These are phyloP conservation scores for Polyrhizophydium stewartii DNA, from an alignment of 371 early-diverging fungal species.

Conservation along the genomic window DNA sequence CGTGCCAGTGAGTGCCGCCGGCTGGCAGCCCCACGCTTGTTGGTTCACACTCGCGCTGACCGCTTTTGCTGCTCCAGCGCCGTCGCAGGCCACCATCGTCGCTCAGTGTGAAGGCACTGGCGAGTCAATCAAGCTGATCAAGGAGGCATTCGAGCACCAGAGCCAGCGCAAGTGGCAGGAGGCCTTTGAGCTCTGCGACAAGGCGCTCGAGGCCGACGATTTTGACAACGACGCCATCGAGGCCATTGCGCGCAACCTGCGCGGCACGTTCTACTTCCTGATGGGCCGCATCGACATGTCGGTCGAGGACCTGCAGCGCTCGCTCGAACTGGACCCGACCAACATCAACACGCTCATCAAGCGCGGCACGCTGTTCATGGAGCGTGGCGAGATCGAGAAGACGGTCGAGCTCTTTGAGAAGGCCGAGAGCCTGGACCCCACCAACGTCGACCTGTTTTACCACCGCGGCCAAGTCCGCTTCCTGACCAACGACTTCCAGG, in stretches of 20 bases:
- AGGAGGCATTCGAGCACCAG: slow-evolving; percentile 40
- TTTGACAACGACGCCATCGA: slow-evolving; percentile 17
- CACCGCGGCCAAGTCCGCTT: slow-evolving; percentile 56
- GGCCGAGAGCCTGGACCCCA: slow-evolving; percentile 60
- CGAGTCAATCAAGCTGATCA: slow-evolving; percentile 31
- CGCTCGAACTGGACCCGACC: slow-evolving; percentile 72
- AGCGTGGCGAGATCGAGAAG: slow-evolving; percentile 61
- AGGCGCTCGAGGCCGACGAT: slow-evolving; percentile 55
- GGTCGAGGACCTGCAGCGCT: slow-evolving; percentile 68
- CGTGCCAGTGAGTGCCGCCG: slow-evolving; percentile 20
- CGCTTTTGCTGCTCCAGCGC: slow-evolving; percentile 5
- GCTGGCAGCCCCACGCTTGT: background rate
- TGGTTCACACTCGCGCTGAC: background rate
- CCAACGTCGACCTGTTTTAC: slow-evolving; percentile 76
- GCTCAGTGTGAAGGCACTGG: background rate
- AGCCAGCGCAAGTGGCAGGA: slow-evolving; percentile 58
- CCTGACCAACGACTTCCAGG: slow-evolving; percentile 65
- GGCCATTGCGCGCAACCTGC: slow-evolving; percentile 74
- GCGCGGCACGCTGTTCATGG: slow-evolving; percentile 85
- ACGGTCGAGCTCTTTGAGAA: slow-evolving; percentile 67
- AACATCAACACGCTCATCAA: slow-evolving; percentile 83
- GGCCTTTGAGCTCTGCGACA: slow-evolving; percentile 63
- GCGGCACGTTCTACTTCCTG: slow-evolving; percentile 85
- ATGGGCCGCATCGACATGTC: slow-evolving; percentile 76
- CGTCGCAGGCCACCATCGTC: background rate